Evolutionary conservation across 345 rosid genomes (phyloP).

Genomic region (Carallia pectinifolia): DNA sequence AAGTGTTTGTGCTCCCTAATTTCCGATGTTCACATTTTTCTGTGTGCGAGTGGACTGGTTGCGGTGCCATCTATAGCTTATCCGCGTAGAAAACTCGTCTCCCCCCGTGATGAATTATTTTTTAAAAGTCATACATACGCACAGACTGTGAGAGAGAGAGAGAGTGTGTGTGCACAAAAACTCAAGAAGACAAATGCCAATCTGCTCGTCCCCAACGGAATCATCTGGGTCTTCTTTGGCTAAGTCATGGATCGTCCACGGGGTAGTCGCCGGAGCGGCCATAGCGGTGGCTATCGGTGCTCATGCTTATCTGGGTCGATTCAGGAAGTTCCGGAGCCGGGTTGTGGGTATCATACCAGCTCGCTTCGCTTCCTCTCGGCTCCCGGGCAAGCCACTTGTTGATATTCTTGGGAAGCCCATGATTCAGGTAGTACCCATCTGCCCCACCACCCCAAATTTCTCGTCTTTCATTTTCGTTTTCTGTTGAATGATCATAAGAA

Average conservation of each 20-base stretch:
- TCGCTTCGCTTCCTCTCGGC: slow-evolving; percentile 86
- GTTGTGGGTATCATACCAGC: slow-evolving; percentile 97
- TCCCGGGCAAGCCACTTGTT: slow-evolving; percentile 88
- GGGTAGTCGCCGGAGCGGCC: slow-evolving; percentile 65
- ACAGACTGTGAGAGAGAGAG: too few relatives aligned
- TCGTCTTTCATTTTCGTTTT: not conserved
- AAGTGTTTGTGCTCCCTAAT: too few relatives aligned
- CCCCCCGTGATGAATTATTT: too few relatives aligned
- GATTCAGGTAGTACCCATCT: slow-evolving; percentile 66
- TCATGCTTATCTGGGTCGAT: slow-evolving; percentile 51
- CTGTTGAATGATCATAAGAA: not conserved
- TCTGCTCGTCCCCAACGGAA: slow-evolving; percentile 36
- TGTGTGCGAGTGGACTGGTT: too few relatives aligned
- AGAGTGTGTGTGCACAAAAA: not conserved
- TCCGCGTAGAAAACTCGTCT: too few relatives aligned
- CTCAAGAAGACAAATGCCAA: not conserved
- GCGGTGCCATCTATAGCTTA: too few relatives aligned
- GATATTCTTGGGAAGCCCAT: slow-evolving; percentile 90
- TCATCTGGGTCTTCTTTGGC: slow-evolving; percentile 16
- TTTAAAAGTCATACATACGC: too few relatives aligned
- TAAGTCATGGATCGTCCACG: slow-evolving; percentile 67
- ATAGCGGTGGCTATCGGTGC: slow-evolving; percentile 70
- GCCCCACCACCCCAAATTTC: not conserved
- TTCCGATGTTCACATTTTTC: too few relatives aligned
- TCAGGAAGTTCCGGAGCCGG: slow-evolving; percentile 61